Evolutionary conservation across 2,329 filamentous ascomycete species (phyloP).

Genomic region (Bipolaris cookei): DNA sequence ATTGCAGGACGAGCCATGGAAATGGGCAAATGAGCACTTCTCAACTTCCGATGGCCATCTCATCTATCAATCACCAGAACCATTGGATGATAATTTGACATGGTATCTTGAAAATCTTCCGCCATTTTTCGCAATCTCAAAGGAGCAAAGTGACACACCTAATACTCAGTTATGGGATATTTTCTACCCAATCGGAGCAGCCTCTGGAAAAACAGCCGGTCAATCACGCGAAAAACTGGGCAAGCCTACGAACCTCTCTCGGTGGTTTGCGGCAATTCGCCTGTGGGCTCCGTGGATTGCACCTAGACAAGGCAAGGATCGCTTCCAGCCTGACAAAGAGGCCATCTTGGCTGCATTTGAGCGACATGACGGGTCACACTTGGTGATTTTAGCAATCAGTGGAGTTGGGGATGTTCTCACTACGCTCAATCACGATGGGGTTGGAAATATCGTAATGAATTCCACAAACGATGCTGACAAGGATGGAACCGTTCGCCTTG

Average conservation of each 20-base stretch:
- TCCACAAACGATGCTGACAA: slow-evolving; percentile 72
- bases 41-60: slow-evolving; percentile 68
- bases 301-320: slow-evolving; percentile 77
- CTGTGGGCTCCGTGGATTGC: slow-evolving; percentile 85
- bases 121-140: slow-evolving; percentile 59
- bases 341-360: slow-evolving; percentile 81
- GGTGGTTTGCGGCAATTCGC: slow-evolving; percentile 83
- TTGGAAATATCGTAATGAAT: slow-evolving; percentile 72
- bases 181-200: slow-evolving; percentile 61
- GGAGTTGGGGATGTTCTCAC: slow-evolving; percentile 74
- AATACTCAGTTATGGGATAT: slow-evolving; percentile 75
- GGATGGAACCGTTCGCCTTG: slow-evolving; percentile 63
- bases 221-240: slow-evolving; percentile 66
- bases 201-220: slow-evolving; percentile 64
- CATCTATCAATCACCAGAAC: slow-evolving; percentile 56
- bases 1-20: slow-evolving; percentile 62
- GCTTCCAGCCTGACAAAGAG: slow-evolving; percentile 75
- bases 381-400: slow-evolving; percentile 80
- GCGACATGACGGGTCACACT: slow-evolving; percentile 70
- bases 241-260: slow-evolving; percentile 66
- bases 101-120: slow-evolving; percentile 66
- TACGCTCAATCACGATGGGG: slow-evolving; percentile 67
- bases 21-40: slow-evolving; percentile 71
- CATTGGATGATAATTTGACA: slow-evolving; percentile 53
- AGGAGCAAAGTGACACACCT: slow-evolving; percentile 69